phyloP scores from a whole-genome alignment of 176 grass and related monocot genomes.

The maize (Zea mays) region DNA sequence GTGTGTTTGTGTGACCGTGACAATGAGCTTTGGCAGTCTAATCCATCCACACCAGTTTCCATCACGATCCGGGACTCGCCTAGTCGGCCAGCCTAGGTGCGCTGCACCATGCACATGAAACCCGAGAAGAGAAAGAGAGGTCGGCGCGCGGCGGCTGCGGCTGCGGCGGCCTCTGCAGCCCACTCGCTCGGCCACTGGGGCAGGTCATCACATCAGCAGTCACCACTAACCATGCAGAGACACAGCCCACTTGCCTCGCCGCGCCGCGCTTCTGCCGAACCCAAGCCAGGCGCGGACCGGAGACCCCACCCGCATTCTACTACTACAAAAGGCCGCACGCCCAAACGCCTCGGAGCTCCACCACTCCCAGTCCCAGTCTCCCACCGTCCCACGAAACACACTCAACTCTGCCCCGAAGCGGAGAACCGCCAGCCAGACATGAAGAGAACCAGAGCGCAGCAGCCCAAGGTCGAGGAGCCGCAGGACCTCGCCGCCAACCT shows the following conservation, averaged over 20 bases:
- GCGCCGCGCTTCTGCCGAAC: neutral
- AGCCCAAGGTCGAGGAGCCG: constrained; percentile 29
- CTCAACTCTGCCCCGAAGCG: no score
- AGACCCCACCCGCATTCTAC: neutral
- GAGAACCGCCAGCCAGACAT: constrained; percentile 2
- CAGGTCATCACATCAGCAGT: neutral
- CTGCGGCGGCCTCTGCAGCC: no score
- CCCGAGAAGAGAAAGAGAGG: no score
- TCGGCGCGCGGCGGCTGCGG: no score
- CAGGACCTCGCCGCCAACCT: neutral
- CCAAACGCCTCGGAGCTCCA: neutral
- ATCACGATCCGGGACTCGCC: neutral
- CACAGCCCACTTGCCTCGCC: neutral
- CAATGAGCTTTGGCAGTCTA: neutral
- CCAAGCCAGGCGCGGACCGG: neutral
- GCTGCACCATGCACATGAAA: neutral
- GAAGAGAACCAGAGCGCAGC: constrained; percentile 58
- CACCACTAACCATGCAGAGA: neutral
- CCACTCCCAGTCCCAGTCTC: neutral
- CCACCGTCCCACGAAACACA: neutral
- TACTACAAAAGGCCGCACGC: constrained; percentile 34
- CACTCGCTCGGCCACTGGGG: neutral
- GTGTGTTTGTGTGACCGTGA: neutral
- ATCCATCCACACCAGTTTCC: neutral
- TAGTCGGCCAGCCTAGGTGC: neutral